These are phyloP conservation scores for Saccharomycopsis sp. DNA, from an alignment of 805 yeast genomes.

Conservation along the genomic window DNA sequence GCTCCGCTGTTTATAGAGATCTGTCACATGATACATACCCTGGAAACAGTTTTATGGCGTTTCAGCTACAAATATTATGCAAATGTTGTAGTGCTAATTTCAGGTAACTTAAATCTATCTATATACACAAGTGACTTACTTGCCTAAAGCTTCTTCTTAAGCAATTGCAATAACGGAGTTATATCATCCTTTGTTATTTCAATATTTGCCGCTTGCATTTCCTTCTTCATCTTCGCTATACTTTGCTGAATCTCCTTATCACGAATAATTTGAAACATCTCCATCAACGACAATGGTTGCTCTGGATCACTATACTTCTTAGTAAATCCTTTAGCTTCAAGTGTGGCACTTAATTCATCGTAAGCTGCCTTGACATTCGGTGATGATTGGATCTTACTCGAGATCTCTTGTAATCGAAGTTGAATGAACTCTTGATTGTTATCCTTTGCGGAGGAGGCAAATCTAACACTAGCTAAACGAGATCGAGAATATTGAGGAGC, in stretches of 20 bases:
- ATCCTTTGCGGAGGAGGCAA: constrained; percentile 14
- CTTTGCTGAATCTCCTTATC: constrained; percentile 14
- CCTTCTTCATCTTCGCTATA: constrained; percentile 10
- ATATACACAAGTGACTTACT: too few species aligned
- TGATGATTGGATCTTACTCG: constrained; percentile 10
- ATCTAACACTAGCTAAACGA: too few species aligned
- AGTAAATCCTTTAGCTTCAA: constrained; percentile 8
- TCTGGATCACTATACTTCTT: background rate
- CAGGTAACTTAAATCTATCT: too few species aligned
- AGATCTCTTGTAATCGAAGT: constrained; percentile 15
- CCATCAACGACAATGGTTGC: constrained; percentile 14
- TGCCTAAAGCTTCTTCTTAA: constrained; percentile 10
- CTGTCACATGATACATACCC: too few species aligned
- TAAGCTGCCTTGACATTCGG: constrained; percentile 14
- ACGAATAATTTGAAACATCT: constrained; percentile 14
- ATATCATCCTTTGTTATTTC: constrained; percentile 16
- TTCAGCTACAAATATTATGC: too few species aligned
- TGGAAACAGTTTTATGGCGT: too few species aligned
- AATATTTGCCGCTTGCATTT: constrained; percentile 17
- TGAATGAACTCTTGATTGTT: constrained; percentile 17
- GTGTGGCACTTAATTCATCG: constrained; percentile 1
- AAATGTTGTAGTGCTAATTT: too few species aligned
- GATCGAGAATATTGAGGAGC: too few species aligned
- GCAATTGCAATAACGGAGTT: constrained; percentile 12
- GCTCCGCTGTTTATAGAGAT: too few species aligned